phyloP scores from a whole-genome alignment of 495 filamentous ascomycete genomes.

The Cercophora sp. region DNA sequence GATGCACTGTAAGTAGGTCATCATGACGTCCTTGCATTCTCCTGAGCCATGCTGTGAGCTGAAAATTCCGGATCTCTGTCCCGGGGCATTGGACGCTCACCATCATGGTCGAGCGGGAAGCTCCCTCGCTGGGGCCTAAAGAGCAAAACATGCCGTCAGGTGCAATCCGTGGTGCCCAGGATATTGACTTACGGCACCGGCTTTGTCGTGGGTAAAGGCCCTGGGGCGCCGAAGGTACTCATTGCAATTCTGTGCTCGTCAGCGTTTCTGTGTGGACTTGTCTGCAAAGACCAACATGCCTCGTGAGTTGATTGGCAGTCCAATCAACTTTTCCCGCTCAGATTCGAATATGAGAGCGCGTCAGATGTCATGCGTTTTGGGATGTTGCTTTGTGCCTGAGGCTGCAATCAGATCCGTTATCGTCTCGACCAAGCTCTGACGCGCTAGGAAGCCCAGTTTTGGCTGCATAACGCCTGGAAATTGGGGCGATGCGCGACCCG shows the following conservation, averaged over 20 bases:
- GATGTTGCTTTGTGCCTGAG: background rate
- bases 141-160: too few relatives aligned
- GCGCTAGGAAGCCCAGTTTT: constrained; percentile 3
- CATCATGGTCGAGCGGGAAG: constrained; percentile 94
- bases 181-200: constrained; percentile 80
- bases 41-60: constrained; percentile 46
- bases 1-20: constrained; percentile 76
- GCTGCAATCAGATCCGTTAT: background rate
- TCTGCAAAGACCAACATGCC: too few relatives aligned
- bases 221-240: constrained; percentile 74
- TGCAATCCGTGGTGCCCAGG: too few relatives aligned
- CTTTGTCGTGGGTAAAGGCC: constrained; percentile 66
- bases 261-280: too few relatives aligned
- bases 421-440: constrained; percentile 4
- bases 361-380: background rate
- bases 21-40: constrained; percentile 89
- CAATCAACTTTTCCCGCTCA: background rate
- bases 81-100: constrained; percentile 41
- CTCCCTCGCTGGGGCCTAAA: constrained; percentile 85
- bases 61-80: background rate
- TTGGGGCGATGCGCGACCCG: constrained; percentile 23
- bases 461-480: constrained; percentile 23
- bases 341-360: background rate
- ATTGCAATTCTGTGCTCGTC: too few relatives aligned
- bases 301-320: too few relatives aligned